phyloP scores from a whole-genome alignment of 179 eudicot species.

The Beta lomatogona region DNA sequence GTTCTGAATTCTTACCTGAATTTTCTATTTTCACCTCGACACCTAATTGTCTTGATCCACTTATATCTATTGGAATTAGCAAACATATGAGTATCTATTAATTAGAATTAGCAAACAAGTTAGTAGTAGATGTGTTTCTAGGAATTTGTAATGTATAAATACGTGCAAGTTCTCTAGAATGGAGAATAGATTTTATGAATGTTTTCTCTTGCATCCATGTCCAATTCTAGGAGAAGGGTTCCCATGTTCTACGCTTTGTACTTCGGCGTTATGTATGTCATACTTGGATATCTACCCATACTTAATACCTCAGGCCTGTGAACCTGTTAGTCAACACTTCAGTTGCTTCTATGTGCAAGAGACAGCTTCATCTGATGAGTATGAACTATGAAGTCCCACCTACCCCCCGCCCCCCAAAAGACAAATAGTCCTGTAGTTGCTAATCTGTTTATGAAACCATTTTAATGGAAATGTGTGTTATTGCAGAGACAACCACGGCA shows the following conservation, averaged over 20 bases:
- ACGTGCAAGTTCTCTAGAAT: background rate
- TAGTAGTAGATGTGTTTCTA: background rate
- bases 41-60: background rate
- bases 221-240: background rate
- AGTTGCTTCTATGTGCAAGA: background rate
- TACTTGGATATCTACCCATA: background rate
- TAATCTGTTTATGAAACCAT: background rate
- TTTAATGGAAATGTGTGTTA: background rate
- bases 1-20: background rate
- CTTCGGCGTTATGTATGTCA: background rate
- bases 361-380: background rate
- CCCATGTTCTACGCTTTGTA: background rate
- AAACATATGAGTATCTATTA: no score
- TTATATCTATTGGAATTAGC: background rate
- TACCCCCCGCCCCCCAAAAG: no score
- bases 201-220: background rate
- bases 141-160: background rate
- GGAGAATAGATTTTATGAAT: background rate
- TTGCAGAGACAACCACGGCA: constrained; percentile 61
- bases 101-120: background rate
- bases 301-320: background rate
- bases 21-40: background rate
- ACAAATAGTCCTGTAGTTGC: no score
- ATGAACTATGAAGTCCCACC: background rate
- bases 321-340: background rate